Evolutionary conservation across 306 rosid species (phyloP).

Genomic region (Gastrolobium villosum): DNA sequence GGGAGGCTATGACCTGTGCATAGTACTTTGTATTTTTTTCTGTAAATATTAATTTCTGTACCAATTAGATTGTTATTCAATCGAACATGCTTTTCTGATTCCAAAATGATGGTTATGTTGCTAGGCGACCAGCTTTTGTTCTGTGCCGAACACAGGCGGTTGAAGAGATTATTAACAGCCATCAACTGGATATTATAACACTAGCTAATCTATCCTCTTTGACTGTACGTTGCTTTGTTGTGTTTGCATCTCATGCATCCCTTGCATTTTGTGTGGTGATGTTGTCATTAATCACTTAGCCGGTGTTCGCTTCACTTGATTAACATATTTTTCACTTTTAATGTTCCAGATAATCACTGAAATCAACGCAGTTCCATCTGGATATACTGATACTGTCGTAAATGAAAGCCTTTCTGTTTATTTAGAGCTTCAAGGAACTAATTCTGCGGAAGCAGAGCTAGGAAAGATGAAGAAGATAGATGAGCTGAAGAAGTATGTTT

Average conservation of each 20-base stretch:
- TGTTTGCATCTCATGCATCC: constrained; percentile 34
- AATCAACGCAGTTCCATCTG: constrained; percentile 50
- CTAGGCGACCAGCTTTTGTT: constrained; percentile 59
- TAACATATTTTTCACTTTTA: constrained; percentile 16
- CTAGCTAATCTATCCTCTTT: constrained; percentile 83
- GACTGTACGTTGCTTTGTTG: constrained; percentile 56
- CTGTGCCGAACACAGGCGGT: constrained; percentile 51
- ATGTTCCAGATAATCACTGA: constrained; percentile 53
- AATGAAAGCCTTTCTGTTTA: constrained; percentile 61
- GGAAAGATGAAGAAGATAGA: constrained; percentile 60
- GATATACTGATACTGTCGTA: constrained; percentile 53
- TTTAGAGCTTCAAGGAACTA: constrained; percentile 55
- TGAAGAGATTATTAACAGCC: constrained; percentile 48
- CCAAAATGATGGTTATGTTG: constrained; percentile 19
- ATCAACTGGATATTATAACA: constrained; percentile 73
- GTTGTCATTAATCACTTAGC: background rate
- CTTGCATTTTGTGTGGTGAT: background rate
- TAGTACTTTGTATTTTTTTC: constrained; percentile 28
- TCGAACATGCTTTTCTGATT: constrained; percentile 37
- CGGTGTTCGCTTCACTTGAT: background rate
- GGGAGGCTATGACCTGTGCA: constrained; percentile 20
- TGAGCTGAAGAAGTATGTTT: constrained; percentile 56
- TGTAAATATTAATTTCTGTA: constrained; percentile 23
- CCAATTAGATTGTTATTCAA: constrained; percentile 24
- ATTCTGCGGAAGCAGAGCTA: constrained; percentile 53